These are phyloP conservation scores for Fusarium buharicum DNA, from an alignment of 2,329 filamentous ascomycete species.

Conservation along the genomic window DNA sequence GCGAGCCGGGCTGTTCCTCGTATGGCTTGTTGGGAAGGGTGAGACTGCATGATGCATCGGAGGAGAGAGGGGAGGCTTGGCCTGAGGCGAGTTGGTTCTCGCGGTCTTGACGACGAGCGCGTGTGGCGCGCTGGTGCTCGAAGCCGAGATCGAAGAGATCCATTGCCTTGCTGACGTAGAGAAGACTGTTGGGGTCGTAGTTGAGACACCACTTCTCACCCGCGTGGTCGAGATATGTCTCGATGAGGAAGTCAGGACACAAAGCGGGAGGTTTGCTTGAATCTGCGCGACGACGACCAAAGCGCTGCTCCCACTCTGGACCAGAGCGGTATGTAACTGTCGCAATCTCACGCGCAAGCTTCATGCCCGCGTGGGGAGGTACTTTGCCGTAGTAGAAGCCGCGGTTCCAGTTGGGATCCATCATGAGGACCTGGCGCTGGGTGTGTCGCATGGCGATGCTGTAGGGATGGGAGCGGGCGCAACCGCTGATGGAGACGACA, in stretches of 20 bases:
- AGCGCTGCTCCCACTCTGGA: conserved; percentile 96
- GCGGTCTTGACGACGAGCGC: conserved; percentile 69
- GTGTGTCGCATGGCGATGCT: conserved; percentile 99
- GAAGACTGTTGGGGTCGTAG: conserved; percentile 93
- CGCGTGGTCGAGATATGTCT: conserved; percentile 97
- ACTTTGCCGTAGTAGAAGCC: conserved; percentile 92
- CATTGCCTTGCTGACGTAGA: conserved; percentile 99
- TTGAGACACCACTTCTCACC: conserved; percentile 98
- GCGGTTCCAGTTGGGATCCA: conserved; percentile 96
- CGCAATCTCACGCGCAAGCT: conserved; percentile 94
- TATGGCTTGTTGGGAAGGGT: conserved; percentile 87
- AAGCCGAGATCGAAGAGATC: conserved; percentile 92
- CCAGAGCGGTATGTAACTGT: conserved; percentile 97
- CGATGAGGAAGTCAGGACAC: conserved; percentile 97
- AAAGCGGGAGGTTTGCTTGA: conserved; percentile 86
- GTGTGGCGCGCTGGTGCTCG: conserved; percentile 72
- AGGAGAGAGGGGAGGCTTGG: conserved; percentile 59
- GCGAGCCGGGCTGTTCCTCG: conserved; percentile 75
- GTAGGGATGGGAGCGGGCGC: conserved; percentile 94
- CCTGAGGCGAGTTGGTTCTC: conserved; percentile 65
- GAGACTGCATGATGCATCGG: conserved; percentile 70
- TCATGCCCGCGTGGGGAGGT: conserved; percentile 96
- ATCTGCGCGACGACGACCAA: conserved; percentile 88
- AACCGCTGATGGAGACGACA: conserved; percentile 91
- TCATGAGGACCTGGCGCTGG: conserved; percentile 97